Evolutionary conservation across 257 asterid species (phyloP), one percentile per base, ranked within the genome.

Genomic region (Solanum boliviense): DNA sequence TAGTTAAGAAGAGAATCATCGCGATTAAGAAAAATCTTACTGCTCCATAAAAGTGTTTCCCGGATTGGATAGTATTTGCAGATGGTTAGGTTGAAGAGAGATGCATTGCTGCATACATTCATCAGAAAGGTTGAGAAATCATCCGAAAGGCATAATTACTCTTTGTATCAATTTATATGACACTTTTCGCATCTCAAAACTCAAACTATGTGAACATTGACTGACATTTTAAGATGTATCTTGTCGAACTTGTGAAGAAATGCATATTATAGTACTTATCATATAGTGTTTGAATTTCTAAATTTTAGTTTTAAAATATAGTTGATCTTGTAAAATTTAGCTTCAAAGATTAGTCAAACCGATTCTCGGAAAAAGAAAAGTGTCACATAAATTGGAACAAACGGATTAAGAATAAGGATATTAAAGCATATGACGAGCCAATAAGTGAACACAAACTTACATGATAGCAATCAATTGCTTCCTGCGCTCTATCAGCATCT

Each of bases 31-130:
- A 60, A 20, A 70, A 74, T 85, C 95, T 86, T 93, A 95, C 99
- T 94, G 94, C 91, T 95, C 99, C 98, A 97, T 96, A 68, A 93
- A 97, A 87, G 96, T 93, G 92, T 93, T 95, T 71, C 99, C 98
- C 91, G 93, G 98, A 92, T 95, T 97, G 56, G 98, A 94, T 31
- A 95, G 98, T 65, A 98, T 97, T 91, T 97, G 98, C 18, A 98
- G 99, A 89, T 95, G 98, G 86, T 91, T 92, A 39, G 98, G 96
- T 89, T 95, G 98, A 89, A 97, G 93, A 89, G 96, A 89, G 87
- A 95, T 90, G 93, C 99, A 95, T 94, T 97, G 98, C 98, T 97
- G 88, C 91, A 25, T 65, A 4, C 34, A 65, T 65, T 12, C 34
- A 65, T 25, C 72, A 25, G 8, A 65, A 65, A 65, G 7, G 32